phyloP scores from a whole-genome alignment of 1,139 yeast genomes.

The Kluyveromyces sp. region DNA sequence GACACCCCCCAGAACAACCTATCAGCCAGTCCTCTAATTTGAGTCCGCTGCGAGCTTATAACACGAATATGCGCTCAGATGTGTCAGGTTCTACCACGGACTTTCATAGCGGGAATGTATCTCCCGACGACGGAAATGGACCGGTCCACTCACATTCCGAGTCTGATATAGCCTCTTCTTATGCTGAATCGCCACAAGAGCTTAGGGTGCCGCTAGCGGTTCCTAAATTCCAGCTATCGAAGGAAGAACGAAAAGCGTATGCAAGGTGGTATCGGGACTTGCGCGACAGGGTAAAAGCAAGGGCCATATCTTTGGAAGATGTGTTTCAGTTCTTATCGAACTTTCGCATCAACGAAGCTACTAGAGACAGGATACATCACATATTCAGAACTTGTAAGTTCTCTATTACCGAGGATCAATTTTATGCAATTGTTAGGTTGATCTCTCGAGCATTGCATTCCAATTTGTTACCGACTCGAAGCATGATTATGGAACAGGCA shows the following conservation, averaged over 20 bases:
- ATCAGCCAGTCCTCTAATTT: not conserved
- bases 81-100: not conserved
- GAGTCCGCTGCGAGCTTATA: not conserved
- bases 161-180: constrained; percentile 9
- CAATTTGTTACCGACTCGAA: constrained; percentile 45
- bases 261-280: constrained; percentile 74
- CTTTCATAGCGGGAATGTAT: not conserved
- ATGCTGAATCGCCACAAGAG: constrained; percentile 27
- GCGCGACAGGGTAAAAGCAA: constrained; percentile 47
- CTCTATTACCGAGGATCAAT: constrained; percentile 64
- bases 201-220: constrained; percentile 50
- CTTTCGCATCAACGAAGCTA: constrained; percentile 43
- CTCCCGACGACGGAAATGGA: not conserved
- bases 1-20: not conserved
- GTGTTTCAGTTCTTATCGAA: constrained; percentile 58
- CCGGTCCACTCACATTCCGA: not conserved
- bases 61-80: not conserved
- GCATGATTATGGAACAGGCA: constrained; percentile 45
- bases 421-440: constrained; percentile 62
- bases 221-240: constrained; percentile 52
- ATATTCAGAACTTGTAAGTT: constrained; percentile 46
- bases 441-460: constrained; percentile 44
- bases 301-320: constrained; percentile 53
- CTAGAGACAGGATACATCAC: constrained; percentile 41
- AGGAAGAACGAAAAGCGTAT: constrained; percentile 63